These are phyloP conservation scores for Farysia itapuensis DNA, from an alignment of 1,284 basidiomycete species.

Conservation along the genomic window DNA sequence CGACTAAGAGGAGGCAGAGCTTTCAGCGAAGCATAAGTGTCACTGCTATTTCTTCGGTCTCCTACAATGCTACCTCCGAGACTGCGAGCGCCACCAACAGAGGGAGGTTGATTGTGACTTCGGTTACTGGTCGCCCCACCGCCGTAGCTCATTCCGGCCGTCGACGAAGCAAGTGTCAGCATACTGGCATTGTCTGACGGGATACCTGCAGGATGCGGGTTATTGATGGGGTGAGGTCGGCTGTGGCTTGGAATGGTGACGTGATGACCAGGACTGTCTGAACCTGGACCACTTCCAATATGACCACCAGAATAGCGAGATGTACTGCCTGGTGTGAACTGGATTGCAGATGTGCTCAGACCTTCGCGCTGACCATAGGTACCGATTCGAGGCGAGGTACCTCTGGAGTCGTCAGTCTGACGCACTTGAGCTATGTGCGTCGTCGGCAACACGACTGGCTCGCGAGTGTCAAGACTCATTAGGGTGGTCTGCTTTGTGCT, in stretches of 20 bases:
- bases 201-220: constrained; percentile 84
- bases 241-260: constrained; percentile 72
- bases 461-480: constrained; percentile 72
- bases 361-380: background rate
- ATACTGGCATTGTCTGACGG: constrained; percentile 88
- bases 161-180: constrained; percentile 87
- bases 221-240: constrained; percentile 87
- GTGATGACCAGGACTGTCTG: constrained; percentile 21
- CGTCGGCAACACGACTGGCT: constrained; percentile 61
- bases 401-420: constrained; percentile 48
- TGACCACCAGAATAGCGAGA: constrained; percentile 18
- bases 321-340: constrained; percentile 10
- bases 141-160: constrained; percentile 59
- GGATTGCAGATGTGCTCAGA: constrained; percentile 7
- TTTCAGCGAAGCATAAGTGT: constrained; percentile 50
- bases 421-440: constrained; percentile 88
- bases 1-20: constrained; percentile 53
- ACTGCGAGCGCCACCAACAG: constrained; percentile 43
- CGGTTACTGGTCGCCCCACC: constrained; percentile 28
- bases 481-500: constrained; percentile 94
- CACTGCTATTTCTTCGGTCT: constrained; percentile 45
- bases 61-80: constrained; percentile 50
- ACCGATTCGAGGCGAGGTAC: constrained; percentile 9
- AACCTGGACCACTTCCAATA: constrained; percentile 1
- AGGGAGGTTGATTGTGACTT: constrained; percentile 35